phyloP scores from a whole-genome alignment of 106 monocot genomes.

The Acorus calamus region DNA sequence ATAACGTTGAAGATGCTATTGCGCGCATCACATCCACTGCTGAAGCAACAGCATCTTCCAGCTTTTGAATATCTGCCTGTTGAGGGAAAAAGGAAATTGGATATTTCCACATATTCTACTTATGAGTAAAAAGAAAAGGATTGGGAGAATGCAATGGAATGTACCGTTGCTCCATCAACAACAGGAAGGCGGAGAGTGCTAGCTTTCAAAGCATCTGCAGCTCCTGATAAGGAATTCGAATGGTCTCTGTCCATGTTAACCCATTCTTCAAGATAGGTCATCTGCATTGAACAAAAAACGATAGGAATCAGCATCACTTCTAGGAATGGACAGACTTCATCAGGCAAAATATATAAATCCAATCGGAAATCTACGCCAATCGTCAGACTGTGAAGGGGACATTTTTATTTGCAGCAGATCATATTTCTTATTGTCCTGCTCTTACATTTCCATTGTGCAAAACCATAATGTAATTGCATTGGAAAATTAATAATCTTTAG shows the following conservation, averaged over 20 bases:
- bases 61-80: constrained; percentile 53
- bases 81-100: background rate
- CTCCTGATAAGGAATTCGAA: constrained; percentile 64
- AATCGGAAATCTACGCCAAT: too few species aligned
- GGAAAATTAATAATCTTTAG: too few species aligned
- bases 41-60: constrained; percentile 28
- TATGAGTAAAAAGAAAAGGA: background rate
- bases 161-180: constrained; percentile 81
- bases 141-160: constrained; percentile 2
- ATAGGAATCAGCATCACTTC: too few species aligned
- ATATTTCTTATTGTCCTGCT: too few species aligned
- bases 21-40: constrained; percentile 29
- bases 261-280: constrained; percentile 80
- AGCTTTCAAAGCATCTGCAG: constrained; percentile 77
- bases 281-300: constrained; percentile 35
- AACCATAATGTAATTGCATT: too few species aligned
- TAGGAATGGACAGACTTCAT: too few species aligned
- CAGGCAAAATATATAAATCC: too few species aligned
- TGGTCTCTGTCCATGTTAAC: constrained; percentile 60
- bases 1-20: constrained; percentile 19
- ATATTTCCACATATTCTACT: background rate
- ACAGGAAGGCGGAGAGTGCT: constrained; percentile 93
- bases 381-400: too few species aligned
- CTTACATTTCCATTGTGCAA: too few species aligned
- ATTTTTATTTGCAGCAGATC: too few species aligned